Evolutionary conservation across 345 rosid genomes (phyloP), one percentile per base, ranked within the genome.

Genomic region (Eucalyptus polybractea): DNA sequence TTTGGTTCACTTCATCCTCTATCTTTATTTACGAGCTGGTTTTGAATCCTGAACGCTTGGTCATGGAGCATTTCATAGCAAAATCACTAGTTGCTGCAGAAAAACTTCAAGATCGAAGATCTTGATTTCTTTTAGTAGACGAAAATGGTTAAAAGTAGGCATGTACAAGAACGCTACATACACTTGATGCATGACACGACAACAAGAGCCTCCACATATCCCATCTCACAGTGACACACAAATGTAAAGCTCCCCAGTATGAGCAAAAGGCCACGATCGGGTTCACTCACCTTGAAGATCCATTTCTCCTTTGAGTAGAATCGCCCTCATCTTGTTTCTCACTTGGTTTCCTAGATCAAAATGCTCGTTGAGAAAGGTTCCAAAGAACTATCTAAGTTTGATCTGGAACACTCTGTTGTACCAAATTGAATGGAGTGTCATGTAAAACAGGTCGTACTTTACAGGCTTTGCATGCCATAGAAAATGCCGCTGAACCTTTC

Each of bases 361-460:
- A 40, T 76, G 47, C 47, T 40, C 29, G 47, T 4, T 25, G 7
- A 76, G 85, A 76, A 76, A 76, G 83, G 29, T 11, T 76, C 85
- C 27, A 37, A 72, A 76, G 85, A 40, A 42, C 90, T 89, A 95
- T 88, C 97, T 91, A 33, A 89, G 96, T 89, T 97, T 96, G 50
- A 94, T 94, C 92, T 97, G 99, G 90, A 93, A 91, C 89, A 97
- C 98, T 93, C 97, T 91, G 88, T 96, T 96, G 90, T 97, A 90
- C 99, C 99, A 97, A 86, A 97, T 93, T 6, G 99, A 96, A 90
- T 97, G 99, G 86, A 96, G 97, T 62, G 96, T 95, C 99, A 97
- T 97, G 93, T 95, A 93, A 90, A 97, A 97, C 80, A 97, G 92
- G 93, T 97, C 99, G 24, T 96, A 95, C 92, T 93, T 97, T 90